phyloP scores from a whole-genome alignment of 345 rosid species.

The Camelina hispida region DNA sequence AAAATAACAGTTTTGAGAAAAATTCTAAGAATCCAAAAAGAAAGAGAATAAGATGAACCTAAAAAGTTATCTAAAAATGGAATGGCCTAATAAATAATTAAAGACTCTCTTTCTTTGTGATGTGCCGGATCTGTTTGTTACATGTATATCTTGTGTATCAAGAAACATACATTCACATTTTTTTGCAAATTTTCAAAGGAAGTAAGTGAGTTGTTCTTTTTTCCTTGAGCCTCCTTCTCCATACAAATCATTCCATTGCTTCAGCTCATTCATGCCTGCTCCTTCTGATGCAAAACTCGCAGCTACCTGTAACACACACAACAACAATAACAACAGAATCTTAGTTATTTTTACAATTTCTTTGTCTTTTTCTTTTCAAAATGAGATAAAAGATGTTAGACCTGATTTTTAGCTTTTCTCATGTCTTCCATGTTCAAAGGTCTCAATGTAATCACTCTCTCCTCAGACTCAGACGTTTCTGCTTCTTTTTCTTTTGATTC shows the following conservation, averaged over 20 bases:
- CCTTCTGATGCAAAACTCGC: conserved; percentile 92
- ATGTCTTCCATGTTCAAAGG: conserved; percentile 89
- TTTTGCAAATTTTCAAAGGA: conserved; percentile 55
- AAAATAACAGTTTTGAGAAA: conserved; percentile 13
- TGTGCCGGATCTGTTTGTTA: conserved; percentile 13
- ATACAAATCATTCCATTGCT: conserved; percentile 86
- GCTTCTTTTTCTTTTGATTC: conserved; percentile 30
- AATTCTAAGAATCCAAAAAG: neutral
- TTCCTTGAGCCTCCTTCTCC: conserved; percentile 98
- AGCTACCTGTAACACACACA: conserved; percentile 62
- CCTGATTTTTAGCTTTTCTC: conserved; percentile 95
- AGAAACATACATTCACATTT: conserved; percentile 16
- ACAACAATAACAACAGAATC: neutral
- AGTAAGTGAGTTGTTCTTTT: conserved; percentile 79
- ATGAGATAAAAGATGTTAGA: conserved; percentile 27
- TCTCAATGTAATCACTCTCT: conserved; percentile 64
- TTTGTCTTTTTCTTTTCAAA: neutral
- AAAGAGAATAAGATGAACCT: conserved; percentile 15
- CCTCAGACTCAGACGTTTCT: conserved; percentile 53
- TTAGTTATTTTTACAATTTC: neutral
- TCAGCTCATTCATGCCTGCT: conserved; percentile 74
- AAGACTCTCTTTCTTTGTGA: conserved; percentile 12
- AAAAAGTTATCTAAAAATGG: conserved; percentile 12
- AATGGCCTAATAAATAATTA: conserved; percentile 22
- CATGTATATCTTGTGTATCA: conserved; percentile 19